Base-by-base conservation (phyloP, 176 grass and related monocot genomes). In the Eleusine indica region DNA sequence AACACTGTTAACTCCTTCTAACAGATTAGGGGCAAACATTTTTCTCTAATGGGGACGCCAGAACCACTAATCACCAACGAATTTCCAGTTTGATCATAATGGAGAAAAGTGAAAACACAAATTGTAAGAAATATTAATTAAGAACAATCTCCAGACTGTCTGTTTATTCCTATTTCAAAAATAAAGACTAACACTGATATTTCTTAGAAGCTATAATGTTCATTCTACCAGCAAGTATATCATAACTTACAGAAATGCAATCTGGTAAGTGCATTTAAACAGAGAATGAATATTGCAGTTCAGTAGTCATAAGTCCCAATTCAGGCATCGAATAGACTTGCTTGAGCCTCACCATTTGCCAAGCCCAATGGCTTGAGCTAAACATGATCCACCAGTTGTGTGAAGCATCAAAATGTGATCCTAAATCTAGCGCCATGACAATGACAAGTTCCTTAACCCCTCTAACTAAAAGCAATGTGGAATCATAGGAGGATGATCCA, bases 61-160 rank as follows among this genome's bases (percentile, higher is more conserved):
- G n/a, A 61, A 28, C n/a, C 58, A 2, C n/a, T 62, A 62, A 28
- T 28, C 58, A 28, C 57, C 57, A 62, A 62, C 3, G 9, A 62
- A 62, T 22, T 22, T 28, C 58, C 58, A 62, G 40, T 28, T 76
- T 84, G 56, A 65, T n/a, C 49, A 67, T 39, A 52, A 6, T 48
- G 14, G 61, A 63, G 10, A 54, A 58, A 71, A 81, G 19, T 9
- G 62, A 4, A 25, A 14, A 75, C 57, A 21, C 47, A 47, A 70
- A 40, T 79, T 38, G 69, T 52, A 12, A 37, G 32, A 70, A 84
- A 91, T 63, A 53, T 53, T 53, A 66, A 71, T 30, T 67, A 54
- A 56, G 44, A 53, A 66, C 32, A 76, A 51, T 43, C 18, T 54
- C 65, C 43, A 77, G 18, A 81, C 15, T 44, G 37, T 57, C 6